phyloP scores from a whole-genome alignment of 1,284 basidiomycete species.

The Inonotus hispidus region DNA sequence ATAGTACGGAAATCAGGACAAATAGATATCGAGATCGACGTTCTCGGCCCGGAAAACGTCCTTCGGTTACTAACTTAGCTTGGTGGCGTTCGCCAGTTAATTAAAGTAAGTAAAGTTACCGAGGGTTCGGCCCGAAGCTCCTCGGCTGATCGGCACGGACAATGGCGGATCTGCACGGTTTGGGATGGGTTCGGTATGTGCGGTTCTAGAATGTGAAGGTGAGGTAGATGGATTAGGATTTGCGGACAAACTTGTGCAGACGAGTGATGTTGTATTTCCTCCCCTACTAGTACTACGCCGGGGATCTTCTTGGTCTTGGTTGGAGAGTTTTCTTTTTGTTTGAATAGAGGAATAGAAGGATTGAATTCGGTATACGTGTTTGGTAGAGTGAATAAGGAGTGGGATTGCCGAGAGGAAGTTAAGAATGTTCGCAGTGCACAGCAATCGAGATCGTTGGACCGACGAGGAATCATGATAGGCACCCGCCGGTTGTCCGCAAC shows the following conservation, averaged over 20 bases:
- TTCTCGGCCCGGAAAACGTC: not conserved
- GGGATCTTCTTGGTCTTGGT: no score
- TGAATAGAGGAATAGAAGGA: no score
- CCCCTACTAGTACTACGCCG: no score
- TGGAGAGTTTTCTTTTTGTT: no score
- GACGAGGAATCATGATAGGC: constrained; percentile 1
- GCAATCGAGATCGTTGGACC: not conserved
- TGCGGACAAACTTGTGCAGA: not conserved
- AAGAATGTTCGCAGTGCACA: not conserved
- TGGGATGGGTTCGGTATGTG: not conserved
- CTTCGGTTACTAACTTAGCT: not conserved
- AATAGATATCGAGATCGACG: not conserved
- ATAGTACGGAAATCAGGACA: not conserved
- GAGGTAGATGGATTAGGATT: not conserved
- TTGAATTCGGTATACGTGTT: not conserved
- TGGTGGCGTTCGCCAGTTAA: not conserved
- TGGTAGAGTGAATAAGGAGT: not conserved
- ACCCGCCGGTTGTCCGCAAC: not conserved
- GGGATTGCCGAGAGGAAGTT: not conserved
- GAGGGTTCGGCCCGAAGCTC: not conserved
- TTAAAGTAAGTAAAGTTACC: not conserved
- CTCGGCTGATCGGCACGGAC: not conserved
- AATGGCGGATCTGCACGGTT: not conserved
- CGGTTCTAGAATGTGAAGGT: not conserved
- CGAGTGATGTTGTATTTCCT: not conserved